Conservation (phyloP, 768 basidiomycete genomes). For the Tylopilus intermedius region DNA sequence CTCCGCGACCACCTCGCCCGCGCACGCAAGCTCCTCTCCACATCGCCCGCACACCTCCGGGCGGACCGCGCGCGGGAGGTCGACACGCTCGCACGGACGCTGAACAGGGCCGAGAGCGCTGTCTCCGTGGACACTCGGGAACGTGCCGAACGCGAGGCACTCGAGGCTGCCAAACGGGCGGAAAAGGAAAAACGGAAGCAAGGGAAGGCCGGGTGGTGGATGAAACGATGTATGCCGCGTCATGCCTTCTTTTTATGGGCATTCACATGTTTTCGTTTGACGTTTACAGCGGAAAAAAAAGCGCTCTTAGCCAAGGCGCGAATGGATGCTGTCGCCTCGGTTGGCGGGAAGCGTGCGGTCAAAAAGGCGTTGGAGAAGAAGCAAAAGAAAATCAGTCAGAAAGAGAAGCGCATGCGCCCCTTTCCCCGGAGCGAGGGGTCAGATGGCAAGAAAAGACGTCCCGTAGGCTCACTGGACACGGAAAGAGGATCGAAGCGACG, state of each 20-base stretch:
- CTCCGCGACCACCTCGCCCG: constrained; percentile 63
- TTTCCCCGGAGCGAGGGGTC: constrained; percentile 35
- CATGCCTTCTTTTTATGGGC: background rate
- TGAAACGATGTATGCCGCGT: constrained; percentile 67
- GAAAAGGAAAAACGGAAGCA: constrained; percentile 57
- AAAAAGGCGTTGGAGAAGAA: constrained; percentile 88
- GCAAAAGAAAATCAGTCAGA: constrained; percentile 79
- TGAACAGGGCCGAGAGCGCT: constrained; percentile 72
- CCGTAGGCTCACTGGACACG: constrained; percentile 8
- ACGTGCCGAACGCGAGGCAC: constrained; percentile 63
- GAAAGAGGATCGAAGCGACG: constrained; percentile 21
- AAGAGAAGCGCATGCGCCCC: constrained; percentile 84
- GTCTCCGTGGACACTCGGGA: constrained; percentile 71
- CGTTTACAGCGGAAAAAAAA: constrained; percentile 65
- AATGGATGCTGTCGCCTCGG: constrained; percentile 70
- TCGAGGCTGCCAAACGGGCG: constrained; percentile 42
- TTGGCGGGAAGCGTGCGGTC: constrained; percentile 76
- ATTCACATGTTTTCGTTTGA: background rate
- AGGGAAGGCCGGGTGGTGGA: constrained; percentile 81
- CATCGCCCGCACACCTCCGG: constrained; percentile 57
- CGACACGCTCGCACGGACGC: constrained; percentile 59
- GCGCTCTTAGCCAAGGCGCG: constrained; percentile 67
- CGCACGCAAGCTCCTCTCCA: constrained; percentile 58
- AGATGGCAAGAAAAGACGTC: constrained; percentile 15
- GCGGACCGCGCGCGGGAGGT: constrained; percentile 66